Conservation (phyloP, 768 basidiomycete species). For the Macrolepiota dolichaula region DNA sequence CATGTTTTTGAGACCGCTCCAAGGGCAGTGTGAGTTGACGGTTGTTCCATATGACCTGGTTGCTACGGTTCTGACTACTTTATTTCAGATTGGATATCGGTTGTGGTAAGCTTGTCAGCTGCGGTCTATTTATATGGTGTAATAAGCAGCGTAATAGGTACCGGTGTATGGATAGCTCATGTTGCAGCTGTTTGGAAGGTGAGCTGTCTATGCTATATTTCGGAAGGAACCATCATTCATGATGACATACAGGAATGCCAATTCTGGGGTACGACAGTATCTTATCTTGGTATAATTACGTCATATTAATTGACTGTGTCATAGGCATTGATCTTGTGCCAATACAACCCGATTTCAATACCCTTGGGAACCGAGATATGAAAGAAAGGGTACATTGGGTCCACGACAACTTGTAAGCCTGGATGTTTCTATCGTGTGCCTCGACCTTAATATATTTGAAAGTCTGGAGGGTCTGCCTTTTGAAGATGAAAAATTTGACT, state of each 20-base stretch:
- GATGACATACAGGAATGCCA: slow-evolving; percentile 30
- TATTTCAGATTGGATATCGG: slow-evolving; percentile 61
- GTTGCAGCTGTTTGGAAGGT: slow-evolving; percentile 65
- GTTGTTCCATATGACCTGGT: not conserved
- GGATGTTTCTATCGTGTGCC: not conserved
- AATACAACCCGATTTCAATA: slow-evolving; percentile 64
- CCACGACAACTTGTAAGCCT: slow-evolving; percentile 65
- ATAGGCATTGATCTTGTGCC: slow-evolving; percentile 70
- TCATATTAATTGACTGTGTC: not conserved
- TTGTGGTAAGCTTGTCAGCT: slow-evolving; percentile 48
- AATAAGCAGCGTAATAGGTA: slow-evolving; percentile 35
- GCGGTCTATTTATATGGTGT: not conserved
- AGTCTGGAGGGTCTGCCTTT: slow-evolving; percentile 73
- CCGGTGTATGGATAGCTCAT: slow-evolving; percentile 72
- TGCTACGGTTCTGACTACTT: not conserved
- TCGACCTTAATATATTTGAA: slow-evolving; percentile 9
- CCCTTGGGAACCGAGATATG: slow-evolving; percentile 53
- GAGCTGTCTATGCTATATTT: slow-evolving; percentile 20
- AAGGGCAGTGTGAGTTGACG: slow-evolving; percentile 52
- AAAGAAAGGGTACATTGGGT: slow-evolving; percentile 67
- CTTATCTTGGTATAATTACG: not conserved
- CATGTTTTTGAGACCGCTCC: slow-evolving; percentile 62
- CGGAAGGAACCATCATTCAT: slow-evolving; percentile 4
- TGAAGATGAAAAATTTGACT: slow-evolving; percentile 71
- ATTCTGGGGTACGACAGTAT: slow-evolving; percentile 36